Evolutionary conservation across 306 rosid species (phyloP), one percentile per base, ranked within the genome.

Genomic region (Cucurbita argyrosperma): DNA sequence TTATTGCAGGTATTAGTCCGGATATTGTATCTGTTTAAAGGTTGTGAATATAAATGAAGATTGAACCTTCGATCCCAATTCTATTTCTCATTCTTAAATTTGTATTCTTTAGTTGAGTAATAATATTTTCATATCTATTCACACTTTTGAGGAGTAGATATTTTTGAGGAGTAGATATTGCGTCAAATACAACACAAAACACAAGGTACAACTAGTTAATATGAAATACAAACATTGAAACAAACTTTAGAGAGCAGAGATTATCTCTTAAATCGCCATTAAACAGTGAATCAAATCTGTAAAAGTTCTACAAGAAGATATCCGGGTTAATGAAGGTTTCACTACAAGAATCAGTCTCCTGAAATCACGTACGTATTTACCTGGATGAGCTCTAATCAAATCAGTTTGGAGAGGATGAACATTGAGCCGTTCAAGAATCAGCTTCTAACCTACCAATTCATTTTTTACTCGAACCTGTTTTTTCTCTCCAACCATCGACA

Each of bases 401-500:
- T 26, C 26, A 26, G 73, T 66, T 23, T 52, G 50, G 83, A 78
- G 54, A 83, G 81, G 73, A 89, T 78, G 57, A 49, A 49, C 54
- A 50, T 13, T 50, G 2, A 87, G 75, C 72, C 80, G 82, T 76
- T 92, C 84, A 74, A 85, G 85, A 67, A 83, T 69, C 62, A 84
- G 82, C 78, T 85, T 84, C 26, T 90, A 90, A 68, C 83, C 87
- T 50, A 10, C 88, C 89, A 71, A 79, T 80, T 78, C 73, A 82
- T 63, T 82, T 85, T 80, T 35, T 92, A 81, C 76, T 79, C 79
- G 5, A 70, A 76, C 10, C 79, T 85, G 83, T 71, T 87, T 84
- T 80, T 83, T 87, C 83, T 87, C 91, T 66, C 85, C 92, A 74
- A 85, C 75, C 84, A 87, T 79, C 87, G 66, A 85, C 72, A 81